These are phyloP conservation scores for Euphorbia schlechtendalii DNA, from an alignment of 441 rosid species.

Conservation along the genomic window DNA sequence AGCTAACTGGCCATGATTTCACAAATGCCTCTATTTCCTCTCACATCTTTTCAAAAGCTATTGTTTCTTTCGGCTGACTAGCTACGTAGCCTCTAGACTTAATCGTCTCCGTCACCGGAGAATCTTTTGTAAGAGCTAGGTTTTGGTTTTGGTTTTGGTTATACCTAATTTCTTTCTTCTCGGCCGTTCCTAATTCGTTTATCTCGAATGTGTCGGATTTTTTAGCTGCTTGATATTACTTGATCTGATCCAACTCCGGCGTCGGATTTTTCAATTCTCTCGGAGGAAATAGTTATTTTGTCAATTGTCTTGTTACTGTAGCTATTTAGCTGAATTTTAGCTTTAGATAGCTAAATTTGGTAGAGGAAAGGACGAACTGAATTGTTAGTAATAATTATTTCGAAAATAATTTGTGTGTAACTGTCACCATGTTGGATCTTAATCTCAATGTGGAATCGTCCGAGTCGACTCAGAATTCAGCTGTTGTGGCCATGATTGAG, in stretches of 20 bases:
- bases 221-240: background rate
- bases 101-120: conserved; percentile 9
- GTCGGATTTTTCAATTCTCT: background rate
- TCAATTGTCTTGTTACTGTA: background rate
- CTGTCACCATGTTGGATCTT: conserved; percentile 68
- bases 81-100: no score
- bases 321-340: conserved; percentile 5
- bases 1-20: conserved; percentile 13
- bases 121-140: no score
- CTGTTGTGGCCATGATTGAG: conserved; percentile 24
- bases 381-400: background rate
- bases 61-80: conserved; percentile 6
- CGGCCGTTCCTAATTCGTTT: background rate
- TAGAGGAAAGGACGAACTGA: background rate
- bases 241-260: background rate
- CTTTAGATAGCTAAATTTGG: background rate
- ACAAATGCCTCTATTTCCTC: conserved; percentile 20
- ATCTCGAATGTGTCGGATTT: background rate
- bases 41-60: conserved; percentile 5
- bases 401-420: background rate
- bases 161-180: background rate
- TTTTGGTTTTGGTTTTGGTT: background rate
- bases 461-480: conserved; percentile 49
- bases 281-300: background rate
- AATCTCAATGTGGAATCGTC: conserved; percentile 52